Evolutionary conservation across 306 rosid species (phyloP).

Genomic region (Casuarina cunninghamiana): DNA sequence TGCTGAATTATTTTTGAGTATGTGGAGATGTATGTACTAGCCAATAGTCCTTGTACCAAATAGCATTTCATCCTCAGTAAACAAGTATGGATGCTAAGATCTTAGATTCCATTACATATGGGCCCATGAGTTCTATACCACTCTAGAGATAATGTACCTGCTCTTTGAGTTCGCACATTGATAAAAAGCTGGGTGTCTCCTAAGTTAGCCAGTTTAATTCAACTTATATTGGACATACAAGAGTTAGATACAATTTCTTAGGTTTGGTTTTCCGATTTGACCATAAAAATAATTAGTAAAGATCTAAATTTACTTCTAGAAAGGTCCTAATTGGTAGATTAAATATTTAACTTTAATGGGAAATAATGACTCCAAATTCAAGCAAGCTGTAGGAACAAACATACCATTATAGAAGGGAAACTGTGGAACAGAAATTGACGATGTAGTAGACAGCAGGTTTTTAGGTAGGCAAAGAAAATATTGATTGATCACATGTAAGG

Average conservation of each 20-base stretch:
- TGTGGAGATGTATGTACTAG: no score
- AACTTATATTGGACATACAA: background rate
- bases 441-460: background rate
- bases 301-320: background rate
- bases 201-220: no score
- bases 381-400: background rate
- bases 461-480: background rate
- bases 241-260: background rate
- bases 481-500: background rate
- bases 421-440: background rate
- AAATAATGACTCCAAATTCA: background rate
- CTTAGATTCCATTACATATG: background rate
- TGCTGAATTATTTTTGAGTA: no score
- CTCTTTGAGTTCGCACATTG: background rate
- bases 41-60: no score
- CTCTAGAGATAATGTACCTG: background rate
- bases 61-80: background rate
- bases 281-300: background rate
- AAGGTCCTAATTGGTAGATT: background rate
- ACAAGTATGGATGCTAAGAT: background rate
- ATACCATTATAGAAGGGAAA: background rate
- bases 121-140: no score
- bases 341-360: background rate
- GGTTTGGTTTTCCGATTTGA: background rate
- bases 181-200: background rate